These are phyloP conservation scores for Magnaporthales sp. DNA, from an alignment of 2,329 filamentous ascomycete species.

Conservation along the genomic window DNA sequence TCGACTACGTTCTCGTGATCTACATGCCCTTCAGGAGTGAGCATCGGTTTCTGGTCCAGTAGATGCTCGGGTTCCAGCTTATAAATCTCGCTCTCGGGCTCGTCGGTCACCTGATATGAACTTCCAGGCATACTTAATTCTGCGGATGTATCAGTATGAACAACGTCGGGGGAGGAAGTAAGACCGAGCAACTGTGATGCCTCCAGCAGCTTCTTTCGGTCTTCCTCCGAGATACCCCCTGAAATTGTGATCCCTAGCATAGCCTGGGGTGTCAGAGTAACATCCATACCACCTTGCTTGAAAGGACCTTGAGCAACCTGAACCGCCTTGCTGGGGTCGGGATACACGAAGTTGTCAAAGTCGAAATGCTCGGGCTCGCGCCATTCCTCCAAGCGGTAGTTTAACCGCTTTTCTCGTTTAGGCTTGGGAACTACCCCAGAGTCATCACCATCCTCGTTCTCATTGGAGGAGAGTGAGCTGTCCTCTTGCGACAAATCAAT, in stretches of 20 bases:
- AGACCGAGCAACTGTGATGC: slow-evolving; percentile 2
- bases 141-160: background rate
- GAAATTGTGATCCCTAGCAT: background rate
- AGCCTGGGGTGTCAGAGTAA: background rate
- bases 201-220: background rate
- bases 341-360: background rate
- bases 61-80: background rate
- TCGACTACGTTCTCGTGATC: background rate
- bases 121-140: background rate
- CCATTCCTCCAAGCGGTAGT: background rate
- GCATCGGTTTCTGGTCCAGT: background rate
- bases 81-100: background rate
- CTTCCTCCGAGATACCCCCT: background rate
- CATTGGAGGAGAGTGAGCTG: background rate
- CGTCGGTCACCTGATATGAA: background rate
- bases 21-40: background rate
- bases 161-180: background rate
- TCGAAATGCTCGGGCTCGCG: too few relatives aligned
- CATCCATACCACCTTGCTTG: background rate
- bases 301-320: background rate
- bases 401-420: too few relatives aligned
- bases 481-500: slow-evolving; percentile 2
- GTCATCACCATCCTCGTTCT: background rate
- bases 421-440: too few relatives aligned
- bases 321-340: background rate